phyloP scores from a whole-genome alignment of 192 early-diverging fungal species.

The Neocallimastix lanati region DNA sequence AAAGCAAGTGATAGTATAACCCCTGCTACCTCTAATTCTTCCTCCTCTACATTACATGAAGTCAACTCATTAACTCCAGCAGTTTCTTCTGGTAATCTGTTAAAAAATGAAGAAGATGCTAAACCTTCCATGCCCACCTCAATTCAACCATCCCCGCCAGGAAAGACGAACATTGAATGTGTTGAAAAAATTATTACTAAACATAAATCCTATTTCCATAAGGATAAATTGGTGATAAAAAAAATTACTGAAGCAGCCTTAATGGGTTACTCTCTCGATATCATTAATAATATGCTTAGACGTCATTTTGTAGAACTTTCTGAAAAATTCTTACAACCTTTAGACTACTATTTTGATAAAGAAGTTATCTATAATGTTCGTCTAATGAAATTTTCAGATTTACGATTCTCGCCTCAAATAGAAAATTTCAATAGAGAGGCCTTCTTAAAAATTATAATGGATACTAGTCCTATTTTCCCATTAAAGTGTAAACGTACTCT shows the following conservation, averaged over 20 bases:
- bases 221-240: constrained; percentile 67
- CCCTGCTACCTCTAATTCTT: background rate
- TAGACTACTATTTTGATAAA: constrained; percentile 82
- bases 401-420: constrained; percentile 38
- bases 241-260: constrained; percentile 52
- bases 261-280: constrained; percentile 44
- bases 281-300: constrained; percentile 81
- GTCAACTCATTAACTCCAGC: constrained; percentile 5
- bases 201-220: constrained; percentile 58
- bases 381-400: constrained; percentile 15
- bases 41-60: background rate
- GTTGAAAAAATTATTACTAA: constrained; percentile 35
- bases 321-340: constrained; percentile 82
- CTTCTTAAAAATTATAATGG: constrained; percentile 48
- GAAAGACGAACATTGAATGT: background rate
- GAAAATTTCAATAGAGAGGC: constrained; percentile 56
- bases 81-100: background rate
- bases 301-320: constrained; percentile 85
- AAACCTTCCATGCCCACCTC: background rate
- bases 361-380: constrained; percentile 49
- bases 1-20: background rate
- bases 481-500: constrained; percentile 30
- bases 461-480: constrained; percentile 25
- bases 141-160: background rate
- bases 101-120: constrained; percentile 11